Conservation (phyloP, 2,329 filamentous ascomycete genomes). For the Exserohilum rostratum region DNA sequence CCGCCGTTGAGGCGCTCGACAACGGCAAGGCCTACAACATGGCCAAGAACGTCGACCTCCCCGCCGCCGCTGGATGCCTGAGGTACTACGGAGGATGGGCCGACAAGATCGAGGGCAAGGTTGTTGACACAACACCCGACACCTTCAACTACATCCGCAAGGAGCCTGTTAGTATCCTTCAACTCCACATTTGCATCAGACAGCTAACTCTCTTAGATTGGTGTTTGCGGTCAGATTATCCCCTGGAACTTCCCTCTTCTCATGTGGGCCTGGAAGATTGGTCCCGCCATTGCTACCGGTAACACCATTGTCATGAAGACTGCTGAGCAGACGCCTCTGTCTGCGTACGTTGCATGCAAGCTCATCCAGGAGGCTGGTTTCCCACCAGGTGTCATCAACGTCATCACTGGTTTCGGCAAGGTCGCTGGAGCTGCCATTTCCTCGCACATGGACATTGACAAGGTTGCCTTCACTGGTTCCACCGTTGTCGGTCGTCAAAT, state of each 20-base stretch:
- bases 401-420: slow-evolving; percentile 79
- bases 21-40: slow-evolving; percentile 82
- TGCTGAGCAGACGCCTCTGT: slow-evolving; percentile 77
- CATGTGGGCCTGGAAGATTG: slow-evolving; percentile 85
- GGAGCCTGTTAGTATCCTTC: slow-evolving; percentile 66
- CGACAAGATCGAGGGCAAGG: slow-evolving; percentile 90
- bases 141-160: slow-evolving; percentile 84
- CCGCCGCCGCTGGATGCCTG: slow-evolving; percentile 70
- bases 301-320: slow-evolving; percentile 77
- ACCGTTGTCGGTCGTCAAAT: slow-evolving; percentile 75
- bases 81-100: slow-evolving; percentile 91
- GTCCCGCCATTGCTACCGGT: slow-evolving; percentile 72
- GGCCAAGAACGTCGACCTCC: slow-evolving; percentile 74
- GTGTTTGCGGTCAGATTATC: slow-evolving; percentile 86
- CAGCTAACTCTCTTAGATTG: slow-evolving; percentile 57
- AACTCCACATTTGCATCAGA: not conserved
- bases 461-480: slow-evolving; percentile 82
- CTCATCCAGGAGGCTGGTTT: slow-evolving; percentile 78
- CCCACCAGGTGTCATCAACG: slow-evolving; percentile 77
- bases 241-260: slow-evolving; percentile 87
- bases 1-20: slow-evolving; percentile 84
- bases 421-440: slow-evolving; percentile 77
- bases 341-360: slow-evolving; percentile 67
- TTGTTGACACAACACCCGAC: slow-evolving; percentile 76
- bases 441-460: slow-evolving; percentile 80